Conservation (phyloP, 164 flowering plant genomes). For the Cinnamomum micranthum region DNA sequence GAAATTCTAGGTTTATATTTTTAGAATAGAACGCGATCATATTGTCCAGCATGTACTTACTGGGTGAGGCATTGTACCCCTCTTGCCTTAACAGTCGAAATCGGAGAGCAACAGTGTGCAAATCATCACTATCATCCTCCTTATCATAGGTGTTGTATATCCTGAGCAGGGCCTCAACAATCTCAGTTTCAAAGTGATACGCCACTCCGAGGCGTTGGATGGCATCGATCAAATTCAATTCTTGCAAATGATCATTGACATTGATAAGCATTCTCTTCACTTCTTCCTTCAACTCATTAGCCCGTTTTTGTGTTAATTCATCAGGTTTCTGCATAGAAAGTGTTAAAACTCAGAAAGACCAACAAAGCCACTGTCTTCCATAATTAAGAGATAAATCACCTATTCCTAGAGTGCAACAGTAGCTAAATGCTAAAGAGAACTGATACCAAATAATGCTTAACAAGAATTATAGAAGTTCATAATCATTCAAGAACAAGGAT, state of each 20-base stretch:
- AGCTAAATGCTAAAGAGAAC: not conserved
- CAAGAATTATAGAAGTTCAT: not conserved
- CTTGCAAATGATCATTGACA: not conserved
- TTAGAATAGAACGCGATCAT: too few species aligned
- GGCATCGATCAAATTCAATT: conserved; percentile 7
- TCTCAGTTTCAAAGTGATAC: conserved; percentile 10
- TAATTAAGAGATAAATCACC: too few species aligned
- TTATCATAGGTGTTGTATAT: not conserved
- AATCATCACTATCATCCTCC: not conserved
- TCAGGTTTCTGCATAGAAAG: conserved; percentile 1
- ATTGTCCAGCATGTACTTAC: not conserved
- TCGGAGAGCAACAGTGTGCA: conserved; percentile 2
- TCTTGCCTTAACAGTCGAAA: conserved; percentile 12
- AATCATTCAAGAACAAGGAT: too few species aligned
- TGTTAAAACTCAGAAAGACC: not conserved
- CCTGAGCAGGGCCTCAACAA: not conserved
- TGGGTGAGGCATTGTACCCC: conserved; percentile 4
- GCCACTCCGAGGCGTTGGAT: conserved; percentile 11
- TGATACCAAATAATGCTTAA: not conserved
- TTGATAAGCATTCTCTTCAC: not conserved
- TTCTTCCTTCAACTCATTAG: not conserved
- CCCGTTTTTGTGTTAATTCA: not conserved
- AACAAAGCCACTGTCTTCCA: too few species aligned
- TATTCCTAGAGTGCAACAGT: not conserved
- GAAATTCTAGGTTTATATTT: too few species aligned